Conservation (phyloP, 2,329 filamentous ascomycete species). For the Cercospora brassicicola region DNA sequence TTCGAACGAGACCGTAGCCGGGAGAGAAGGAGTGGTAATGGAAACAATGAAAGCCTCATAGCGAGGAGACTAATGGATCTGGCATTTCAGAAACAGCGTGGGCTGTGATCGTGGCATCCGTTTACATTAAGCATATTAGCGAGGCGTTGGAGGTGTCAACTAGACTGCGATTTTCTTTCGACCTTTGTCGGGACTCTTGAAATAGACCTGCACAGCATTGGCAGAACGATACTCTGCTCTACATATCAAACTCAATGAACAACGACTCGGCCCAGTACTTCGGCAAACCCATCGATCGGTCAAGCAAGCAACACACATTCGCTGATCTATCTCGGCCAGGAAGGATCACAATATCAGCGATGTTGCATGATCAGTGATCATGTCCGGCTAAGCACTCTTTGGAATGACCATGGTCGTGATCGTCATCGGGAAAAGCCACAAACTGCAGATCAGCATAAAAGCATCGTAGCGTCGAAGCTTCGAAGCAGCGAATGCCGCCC, state of each 20-base stretch:
- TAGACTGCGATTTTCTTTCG: background rate
- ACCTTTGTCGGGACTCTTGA: background rate
- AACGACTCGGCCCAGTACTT: background rate
- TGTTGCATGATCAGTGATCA: background rate
- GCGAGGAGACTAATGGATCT: constrained; percentile 67
- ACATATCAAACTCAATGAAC: background rate
- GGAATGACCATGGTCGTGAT: background rate
- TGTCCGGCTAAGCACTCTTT: background rate
- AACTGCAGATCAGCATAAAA: constrained; percentile 6
- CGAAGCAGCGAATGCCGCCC: background rate
- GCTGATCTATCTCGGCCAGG: background rate
- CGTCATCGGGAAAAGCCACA: constrained; percentile 6
- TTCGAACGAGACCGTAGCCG: constrained; percentile 49
- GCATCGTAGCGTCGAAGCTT: constrained; percentile 5
- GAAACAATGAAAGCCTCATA: constrained; percentile 58
- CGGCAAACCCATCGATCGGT: background rate
- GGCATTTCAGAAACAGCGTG: constrained; percentile 38
- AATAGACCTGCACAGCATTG: background rate
- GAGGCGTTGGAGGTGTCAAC: background rate
- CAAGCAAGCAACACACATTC: background rate
- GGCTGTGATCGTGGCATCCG: background rate
- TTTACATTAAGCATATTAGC: constrained; percentile 6
- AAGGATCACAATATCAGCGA: background rate
- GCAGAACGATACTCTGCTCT: background rate
- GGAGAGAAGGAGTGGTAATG: constrained; percentile 67